A percentile compares a stretch with the other conserved stretches of the same genome.
phyloP scores from a whole-genome alignment of 2,329 filamentous ascomycete species.

The Aspergillus sp. region DNA sequence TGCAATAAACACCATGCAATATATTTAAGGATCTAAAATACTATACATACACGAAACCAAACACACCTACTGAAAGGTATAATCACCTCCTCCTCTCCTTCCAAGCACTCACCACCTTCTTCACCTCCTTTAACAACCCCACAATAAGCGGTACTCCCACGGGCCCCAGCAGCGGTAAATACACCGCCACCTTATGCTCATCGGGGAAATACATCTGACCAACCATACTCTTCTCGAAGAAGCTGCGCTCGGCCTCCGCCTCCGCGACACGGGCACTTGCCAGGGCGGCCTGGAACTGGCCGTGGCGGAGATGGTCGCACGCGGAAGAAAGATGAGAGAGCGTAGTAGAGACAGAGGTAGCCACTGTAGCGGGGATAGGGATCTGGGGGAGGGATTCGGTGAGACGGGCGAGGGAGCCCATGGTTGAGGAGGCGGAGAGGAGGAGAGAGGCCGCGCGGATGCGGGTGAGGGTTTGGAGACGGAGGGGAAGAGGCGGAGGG shows the following conservation, averaged over 20 bases:
- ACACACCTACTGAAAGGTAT: too few relatives aligned
- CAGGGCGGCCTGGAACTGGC: conserved; percentile 66
- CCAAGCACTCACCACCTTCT: conserved; percentile 47
- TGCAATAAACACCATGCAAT: not conserved
- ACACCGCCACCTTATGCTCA: conserved; percentile 96
- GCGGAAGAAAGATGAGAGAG: conserved; percentile 75
- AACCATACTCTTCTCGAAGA: conserved; percentile 99
- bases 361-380: conserved; percentile 83
- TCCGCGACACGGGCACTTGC: conserved; percentile 82
- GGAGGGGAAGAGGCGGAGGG: conserved; percentile 75
- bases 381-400: conserved; percentile 84
- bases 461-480: conserved; percentile 80
- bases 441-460: conserved; percentile 82
- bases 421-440: conserved; percentile 84
- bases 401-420: conserved; percentile 88
- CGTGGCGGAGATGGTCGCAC: conserved; percentile 67
- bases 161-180: conserved; percentile 85
- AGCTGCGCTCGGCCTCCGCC: conserved; percentile 84
- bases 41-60: not conserved
- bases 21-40: not conserved
- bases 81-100: conserved; percentile 27
- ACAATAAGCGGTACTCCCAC: conserved; percentile 87
- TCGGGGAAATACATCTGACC: conserved; percentile 98
- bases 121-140: conserved; percentile 78
- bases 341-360: conserved; percentile 78